Percentiles rank a stretch among this genome's conserved stretches.
Conservation (phyloP, 176 grass and related monocot genomes). For the Eragrostis nindensis region DNA sequence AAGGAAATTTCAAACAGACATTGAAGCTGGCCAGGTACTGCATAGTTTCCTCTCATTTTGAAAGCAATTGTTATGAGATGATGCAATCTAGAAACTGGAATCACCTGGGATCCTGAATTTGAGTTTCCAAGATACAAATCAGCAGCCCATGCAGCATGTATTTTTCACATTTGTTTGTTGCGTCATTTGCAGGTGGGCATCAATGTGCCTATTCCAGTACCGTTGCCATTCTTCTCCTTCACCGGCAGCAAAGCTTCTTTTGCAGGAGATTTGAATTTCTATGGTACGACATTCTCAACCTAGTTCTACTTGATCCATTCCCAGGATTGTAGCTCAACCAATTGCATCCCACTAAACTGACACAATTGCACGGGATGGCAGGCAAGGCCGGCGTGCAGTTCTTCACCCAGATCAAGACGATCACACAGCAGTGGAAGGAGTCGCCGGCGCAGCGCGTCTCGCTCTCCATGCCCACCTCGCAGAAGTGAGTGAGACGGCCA, state of each 20-base stretch:
- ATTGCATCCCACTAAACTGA: neutral
- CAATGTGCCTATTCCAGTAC: conserved; percentile 95
- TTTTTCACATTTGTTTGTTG: neutral
- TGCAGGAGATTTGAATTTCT: conserved; percentile 96
- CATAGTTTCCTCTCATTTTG: neutral
- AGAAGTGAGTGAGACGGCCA: conserved; percentile 61
- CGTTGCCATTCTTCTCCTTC: conserved; percentile 96
- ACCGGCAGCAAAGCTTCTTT: conserved; percentile 91
- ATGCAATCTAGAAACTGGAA: neutral
- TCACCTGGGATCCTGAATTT: neutral
- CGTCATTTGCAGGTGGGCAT: conserved; percentile 75
- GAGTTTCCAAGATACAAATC: neutral
- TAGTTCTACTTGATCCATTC: neutral
- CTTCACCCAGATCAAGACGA: conserved; percentile 94
- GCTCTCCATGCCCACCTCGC: conserved; percentile 91
- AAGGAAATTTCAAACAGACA: conserved; percentile 90
- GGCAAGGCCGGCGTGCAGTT: conserved; percentile 96
- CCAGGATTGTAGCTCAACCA: neutral
- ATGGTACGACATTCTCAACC: conserved; percentile 51
- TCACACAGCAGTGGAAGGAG: conserved; percentile 98
- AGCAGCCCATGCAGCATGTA: neutral
- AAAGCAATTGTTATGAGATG: neutral
- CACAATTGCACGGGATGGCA: conserved; percentile 40
- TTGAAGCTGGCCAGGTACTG: conserved; percentile 91
- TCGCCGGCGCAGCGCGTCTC: conserved; percentile 61